A percentile compares a stretch with the other conserved stretches of the same genome.
phyloP scores from a whole-genome alignment of 805 yeast species.

The Teunomyces tritomae region DNA sequence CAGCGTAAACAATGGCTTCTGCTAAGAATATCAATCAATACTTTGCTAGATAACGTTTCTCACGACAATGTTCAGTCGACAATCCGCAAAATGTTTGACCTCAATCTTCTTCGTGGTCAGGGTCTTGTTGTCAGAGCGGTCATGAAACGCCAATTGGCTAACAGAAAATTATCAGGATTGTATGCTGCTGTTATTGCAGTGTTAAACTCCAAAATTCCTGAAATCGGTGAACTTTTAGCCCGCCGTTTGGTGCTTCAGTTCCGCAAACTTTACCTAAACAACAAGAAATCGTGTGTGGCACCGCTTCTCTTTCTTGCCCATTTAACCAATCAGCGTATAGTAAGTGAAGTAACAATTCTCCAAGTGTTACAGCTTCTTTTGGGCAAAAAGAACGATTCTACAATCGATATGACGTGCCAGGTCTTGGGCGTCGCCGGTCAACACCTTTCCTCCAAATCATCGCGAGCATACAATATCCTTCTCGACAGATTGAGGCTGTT shows the following conservation, averaged over 20 bases:
- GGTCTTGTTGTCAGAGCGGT: conserved; percentile 60
- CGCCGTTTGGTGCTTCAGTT: conserved; percentile 58
- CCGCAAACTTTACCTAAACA: conserved; percentile 48
- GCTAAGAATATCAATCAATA: conserved; percentile 22
- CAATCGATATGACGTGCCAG: conserved; percentile 52
- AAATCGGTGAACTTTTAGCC: conserved; percentile 57
- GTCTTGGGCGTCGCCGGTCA: conserved; percentile 55
- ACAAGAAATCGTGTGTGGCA: conserved; percentile 41
- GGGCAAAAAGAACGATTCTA: conserved; percentile 49
- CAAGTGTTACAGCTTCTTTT: conserved; percentile 36
- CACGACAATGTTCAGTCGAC: conserved; percentile 46
- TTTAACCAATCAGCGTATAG: conserved; percentile 59
- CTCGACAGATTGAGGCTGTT: conserved; percentile 60
- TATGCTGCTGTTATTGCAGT: conserved; percentile 59
- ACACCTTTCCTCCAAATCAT: conserved; percentile 41
- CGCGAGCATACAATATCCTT: conserved; percentile 45
- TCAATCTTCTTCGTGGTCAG: conserved; percentile 59
- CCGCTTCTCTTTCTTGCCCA: conserved; percentile 55
- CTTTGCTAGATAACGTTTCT: conserved; percentile 46
- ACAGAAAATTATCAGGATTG: conserved; percentile 40
- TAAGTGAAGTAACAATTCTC: conserved; percentile 29
- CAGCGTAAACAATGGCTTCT: conserved; percentile 19
- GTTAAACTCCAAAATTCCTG: conserved; percentile 66
- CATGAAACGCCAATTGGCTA: conserved; percentile 50
- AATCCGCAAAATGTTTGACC: conserved; percentile 48